Evolutionary conservation across 2,329 filamentous ascomycete species (phyloP).

Genomic region (Didymosphaeria variabile): DNA sequence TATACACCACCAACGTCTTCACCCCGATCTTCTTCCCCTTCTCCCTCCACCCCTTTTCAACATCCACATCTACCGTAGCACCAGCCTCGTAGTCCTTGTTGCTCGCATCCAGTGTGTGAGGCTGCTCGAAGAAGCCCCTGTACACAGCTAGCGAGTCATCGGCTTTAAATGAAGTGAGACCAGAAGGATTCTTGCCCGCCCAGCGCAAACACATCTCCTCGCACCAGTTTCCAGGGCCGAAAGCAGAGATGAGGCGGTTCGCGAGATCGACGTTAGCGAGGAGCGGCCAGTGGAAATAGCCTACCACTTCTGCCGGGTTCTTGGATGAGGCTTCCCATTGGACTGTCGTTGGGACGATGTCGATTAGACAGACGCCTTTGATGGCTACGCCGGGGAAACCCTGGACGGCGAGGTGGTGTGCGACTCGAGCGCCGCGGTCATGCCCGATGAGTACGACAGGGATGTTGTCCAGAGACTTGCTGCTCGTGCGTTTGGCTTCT

Average conservation of each 20-base stretch:
- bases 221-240: conserved; percentile 54
- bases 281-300: conserved; percentile 69
- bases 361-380: conserved; percentile 38
- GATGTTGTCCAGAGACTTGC: conserved; percentile 16
- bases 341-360: conserved; percentile 60
- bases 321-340: conserved; percentile 60
- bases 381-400: conserved; percentile 53
- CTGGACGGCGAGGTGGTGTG: conserved; percentile 64
- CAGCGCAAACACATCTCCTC: conserved; percentile 48
- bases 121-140: conserved; percentile 53
- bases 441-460: conserved; percentile 60
- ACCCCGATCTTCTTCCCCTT: conserved; percentile 56
- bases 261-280: conserved; percentile 63
- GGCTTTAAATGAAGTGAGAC: conserved; percentile 23
- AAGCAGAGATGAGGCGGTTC: conserved; percentile 59
- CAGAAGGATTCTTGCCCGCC: conserved; percentile 34
- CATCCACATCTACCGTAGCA: conserved; percentile 62
- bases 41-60: conserved; percentile 57
- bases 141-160: conserved; percentile 54
- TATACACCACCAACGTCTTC: conserved; percentile 63
- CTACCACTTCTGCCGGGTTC: conserved; percentile 52
- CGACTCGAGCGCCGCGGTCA: conserved; percentile 65
- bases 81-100: conserved; percentile 67
- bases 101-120: conserved; percentile 57
- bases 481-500: conserved; percentile 31